These are phyloP conservation scores for Colletotrichum melonis DNA, from an alignment of 2,329 filamentous ascomycete species.

Conservation along the genomic window DNA sequence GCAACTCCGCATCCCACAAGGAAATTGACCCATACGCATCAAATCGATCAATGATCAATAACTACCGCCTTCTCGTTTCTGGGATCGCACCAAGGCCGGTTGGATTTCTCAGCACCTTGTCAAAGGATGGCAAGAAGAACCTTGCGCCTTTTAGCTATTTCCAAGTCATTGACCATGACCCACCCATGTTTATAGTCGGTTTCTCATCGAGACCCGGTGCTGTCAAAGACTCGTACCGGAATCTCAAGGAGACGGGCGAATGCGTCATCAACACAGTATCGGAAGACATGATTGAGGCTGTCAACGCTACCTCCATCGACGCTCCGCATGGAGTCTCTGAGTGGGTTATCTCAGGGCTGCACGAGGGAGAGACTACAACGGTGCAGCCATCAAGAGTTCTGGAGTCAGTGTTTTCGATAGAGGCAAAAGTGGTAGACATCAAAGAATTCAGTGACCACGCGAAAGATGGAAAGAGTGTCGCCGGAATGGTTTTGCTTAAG, in stretches of 20 bases:
- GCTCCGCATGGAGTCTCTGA: conserved; percentile 81
- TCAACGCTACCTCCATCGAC: conserved; percentile 82
- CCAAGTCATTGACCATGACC: conserved; percentile 85
- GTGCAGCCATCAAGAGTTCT: conserved; percentile 79
- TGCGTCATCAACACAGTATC: conserved; percentile 89
- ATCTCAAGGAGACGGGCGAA: conserved; percentile 77
- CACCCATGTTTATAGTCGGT: conserved; percentile 80
- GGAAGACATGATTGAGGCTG: conserved; percentile 87
- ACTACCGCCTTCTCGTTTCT: conserved; percentile 95
- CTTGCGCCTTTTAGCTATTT: conserved; percentile 91
- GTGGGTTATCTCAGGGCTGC: conserved; percentile 77
- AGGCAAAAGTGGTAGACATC: conserved; percentile 80
- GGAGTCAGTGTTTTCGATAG: conserved; percentile 85
- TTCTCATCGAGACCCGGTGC: conserved; percentile 55
- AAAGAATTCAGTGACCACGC: conserved; percentile 81
- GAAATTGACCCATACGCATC: conserved; percentile 83
- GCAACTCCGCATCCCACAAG: conserved; percentile 61
- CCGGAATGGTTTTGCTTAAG: conserved; percentile 81
- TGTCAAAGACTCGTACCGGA: conserved; percentile 83
- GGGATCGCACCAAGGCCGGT: conserved; percentile 58
- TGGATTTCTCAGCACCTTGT: conserved; percentile 67
- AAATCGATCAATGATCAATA: conserved; percentile 74
- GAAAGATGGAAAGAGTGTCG: conserved; percentile 78
- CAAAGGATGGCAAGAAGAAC: conserved; percentile 73
- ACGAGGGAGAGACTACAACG: conserved; percentile 47